Conservation (phyloP, 78 protist species). For the Chrysochromulina tobinii region DNA sequence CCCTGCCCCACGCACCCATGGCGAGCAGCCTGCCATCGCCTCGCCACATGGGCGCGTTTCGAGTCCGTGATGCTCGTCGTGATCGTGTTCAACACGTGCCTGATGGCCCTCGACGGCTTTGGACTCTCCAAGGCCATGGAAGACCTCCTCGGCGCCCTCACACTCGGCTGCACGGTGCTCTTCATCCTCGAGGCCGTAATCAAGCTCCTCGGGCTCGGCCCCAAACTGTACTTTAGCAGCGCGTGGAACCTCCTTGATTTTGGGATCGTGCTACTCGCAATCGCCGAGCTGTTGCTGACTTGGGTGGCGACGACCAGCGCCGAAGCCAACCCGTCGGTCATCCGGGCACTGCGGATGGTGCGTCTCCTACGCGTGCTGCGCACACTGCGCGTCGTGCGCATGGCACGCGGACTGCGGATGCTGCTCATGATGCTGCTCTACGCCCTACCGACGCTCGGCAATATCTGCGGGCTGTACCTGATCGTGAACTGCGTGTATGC, state of each 20-base stretch:
- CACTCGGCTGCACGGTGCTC: no score
- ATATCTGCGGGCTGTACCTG: not conserved
- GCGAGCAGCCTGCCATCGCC: not conserved
- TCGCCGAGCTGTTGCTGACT: not conserved
- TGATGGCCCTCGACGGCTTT: not conserved
- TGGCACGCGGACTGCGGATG: not conserved
- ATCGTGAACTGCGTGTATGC: not conserved
- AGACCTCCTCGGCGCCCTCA: no score
- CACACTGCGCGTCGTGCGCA: not conserved
- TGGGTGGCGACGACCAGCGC: not conserved
- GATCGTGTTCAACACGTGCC: not conserved
- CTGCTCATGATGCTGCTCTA: not conserved
- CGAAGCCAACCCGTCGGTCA: not conserved
- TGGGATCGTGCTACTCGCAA: not conserved
- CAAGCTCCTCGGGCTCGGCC: not conserved
- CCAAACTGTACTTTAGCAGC: not conserved
- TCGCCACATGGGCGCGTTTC: not conserved
- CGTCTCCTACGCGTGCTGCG: conserved; percentile 19
- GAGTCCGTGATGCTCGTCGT: not conserved
- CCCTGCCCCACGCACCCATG: not conserved
- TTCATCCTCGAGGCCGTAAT: no score
- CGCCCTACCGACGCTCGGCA: not conserved
- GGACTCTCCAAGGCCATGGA: not conserved
- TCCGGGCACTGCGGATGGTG: not conserved
- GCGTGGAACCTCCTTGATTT: conserved; percentile 16